Base-by-base conservation (phyloP, 805 yeast species). In the Metschnikowia koreensis region DNA sequence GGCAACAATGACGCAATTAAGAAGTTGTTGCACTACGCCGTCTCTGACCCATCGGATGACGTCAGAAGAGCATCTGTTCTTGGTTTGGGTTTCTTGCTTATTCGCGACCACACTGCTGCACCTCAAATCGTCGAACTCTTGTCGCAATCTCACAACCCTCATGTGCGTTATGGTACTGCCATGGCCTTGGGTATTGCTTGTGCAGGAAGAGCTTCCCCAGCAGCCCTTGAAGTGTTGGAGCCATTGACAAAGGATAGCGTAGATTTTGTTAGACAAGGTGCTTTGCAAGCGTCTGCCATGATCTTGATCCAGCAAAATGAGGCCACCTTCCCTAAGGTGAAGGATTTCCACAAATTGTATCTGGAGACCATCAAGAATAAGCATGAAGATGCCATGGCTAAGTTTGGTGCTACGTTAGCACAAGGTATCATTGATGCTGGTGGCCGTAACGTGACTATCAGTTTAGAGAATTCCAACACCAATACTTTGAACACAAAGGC, bases 391-490 rank as follows among this genome's bases (percentile, higher is more conserved):
- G 96, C 97, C 3, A 81, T 94, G 70, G 97, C 98, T 38, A 92
- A 91, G 73, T 94, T 93, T 71, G 99, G 99, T 66, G 97, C 98
- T 31, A 89, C 97, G 15, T 74, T 94, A 46, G 93, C 97, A 12
- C 97, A 93, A 74, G 99, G 99, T 69, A 93, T 94, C 57, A 85
- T 94, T 67, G 97, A 94, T 73, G 99, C 98, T 10, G 97, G 99
- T 71, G 99, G 99, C 11, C 84, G 98, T 66, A 94, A 94, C 63
- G 96, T 88, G n/a, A 91, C 98, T 0, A 91, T 94, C 58, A 87
- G 87, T 60, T 76, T 93, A 46, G 97, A 94, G 69, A 89, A 92
- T 67, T 64, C 84, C 26, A 92, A 91, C 60, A 90, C 97, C 39
- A 96, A 91, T 54, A 90, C 96, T 17, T 79, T 94, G 58, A 93